Conservation (phyloP, 2,329 filamentous ascomycete genomes). For the Emydomyces testavorans region DNA sequence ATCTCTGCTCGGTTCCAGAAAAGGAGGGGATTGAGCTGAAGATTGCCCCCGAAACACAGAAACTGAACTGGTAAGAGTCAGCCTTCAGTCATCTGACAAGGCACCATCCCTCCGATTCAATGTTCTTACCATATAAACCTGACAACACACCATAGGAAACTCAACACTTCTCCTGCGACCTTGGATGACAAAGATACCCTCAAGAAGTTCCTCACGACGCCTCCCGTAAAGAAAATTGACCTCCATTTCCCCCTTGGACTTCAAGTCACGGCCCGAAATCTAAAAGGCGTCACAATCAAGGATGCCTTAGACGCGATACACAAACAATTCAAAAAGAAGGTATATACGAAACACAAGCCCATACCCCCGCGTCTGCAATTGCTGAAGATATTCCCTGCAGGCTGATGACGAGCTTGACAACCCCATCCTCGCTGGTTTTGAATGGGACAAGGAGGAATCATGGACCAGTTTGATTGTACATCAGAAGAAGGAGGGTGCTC, state of each 20-base stretch:
- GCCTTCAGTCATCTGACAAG: not conserved
- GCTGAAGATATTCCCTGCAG: conserved; percentile 37
- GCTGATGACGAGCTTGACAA: conserved; percentile 81
- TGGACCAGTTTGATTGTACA: conserved; percentile 82
- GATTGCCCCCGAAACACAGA: conserved; percentile 72
- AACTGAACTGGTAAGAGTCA: conserved; percentile 69
- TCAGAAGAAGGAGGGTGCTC: conserved; percentile 59
- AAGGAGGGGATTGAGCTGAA: conserved; percentile 58
- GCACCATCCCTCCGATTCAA: too few relatives aligned
- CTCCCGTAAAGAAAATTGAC: conserved; percentile 87
- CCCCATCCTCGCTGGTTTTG: conserved; percentile 84
- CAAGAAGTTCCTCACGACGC: conserved; percentile 66
- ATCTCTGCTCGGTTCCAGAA: conserved; percentile 43
- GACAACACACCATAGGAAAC: conserved; percentile 53
- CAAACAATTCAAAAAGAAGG: conserved; percentile 95
- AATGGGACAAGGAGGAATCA: conserved; percentile 89
- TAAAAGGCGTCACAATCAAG: conserved; percentile 94
- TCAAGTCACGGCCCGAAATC: conserved; percentile 77
- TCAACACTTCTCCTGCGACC: conserved; percentile 70
- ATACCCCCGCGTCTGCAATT: too few relatives aligned
- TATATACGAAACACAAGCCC: conserved; percentile 34
- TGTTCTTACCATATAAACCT: too few relatives aligned
- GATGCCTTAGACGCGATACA: conserved; percentile 90
- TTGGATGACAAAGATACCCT: conserved; percentile 77
- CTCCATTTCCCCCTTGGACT: conserved; percentile 81